phyloP scores from a whole-genome alignment of 2,329 filamentous ascomycete species.

The Xylariaceae sp. region DNA sequence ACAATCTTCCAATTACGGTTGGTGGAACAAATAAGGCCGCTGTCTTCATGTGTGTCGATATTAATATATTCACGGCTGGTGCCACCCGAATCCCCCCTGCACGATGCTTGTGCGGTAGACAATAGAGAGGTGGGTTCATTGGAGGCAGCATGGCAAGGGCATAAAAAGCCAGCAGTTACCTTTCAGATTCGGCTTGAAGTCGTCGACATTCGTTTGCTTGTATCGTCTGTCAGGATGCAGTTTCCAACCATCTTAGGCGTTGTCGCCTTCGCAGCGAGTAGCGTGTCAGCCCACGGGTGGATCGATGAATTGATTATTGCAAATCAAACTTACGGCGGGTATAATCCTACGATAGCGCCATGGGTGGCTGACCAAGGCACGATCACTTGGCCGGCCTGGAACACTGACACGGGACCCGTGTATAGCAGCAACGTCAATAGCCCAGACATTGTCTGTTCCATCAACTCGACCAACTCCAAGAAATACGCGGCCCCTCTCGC shows the following conservation, averaged over 20 bases:
- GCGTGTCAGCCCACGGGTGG: slow-evolving; percentile 42
- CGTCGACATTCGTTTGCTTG: too few relatives aligned
- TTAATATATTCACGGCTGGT: too few relatives aligned
- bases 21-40: too few relatives aligned
- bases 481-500: slow-evolving; percentile 46
- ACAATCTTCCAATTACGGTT: too few relatives aligned
- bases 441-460: slow-evolving; percentile 48
- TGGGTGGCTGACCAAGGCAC: slow-evolving; percentile 12
- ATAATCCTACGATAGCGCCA: slow-evolving; percentile 20
- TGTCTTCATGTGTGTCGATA: too few relatives aligned
- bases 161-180: too few relatives aligned
- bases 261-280: slow-evolving; percentile 29
- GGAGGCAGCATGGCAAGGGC: too few relatives aligned
- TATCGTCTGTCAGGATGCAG: too few relatives aligned
- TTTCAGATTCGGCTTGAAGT: too few relatives aligned
- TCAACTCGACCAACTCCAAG: slow-evolving; percentile 42
- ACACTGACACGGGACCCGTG: slow-evolving; percentile 46
- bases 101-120: too few relatives aligned
- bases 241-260: slow-evolving; percentile 14
- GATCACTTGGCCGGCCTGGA: slow-evolving; percentile 43
- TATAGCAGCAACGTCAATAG: slow-evolving; percentile 44
- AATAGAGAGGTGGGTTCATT: too few relatives aligned
- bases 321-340: slow-evolving; percentile 24
- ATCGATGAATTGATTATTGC: slow-evolving; percentile 37
- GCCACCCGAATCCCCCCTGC: too few relatives aligned